phyloP scores from a whole-genome alignment of 768 basidiomycete species.

The Termitomyces sp. region DNA sequence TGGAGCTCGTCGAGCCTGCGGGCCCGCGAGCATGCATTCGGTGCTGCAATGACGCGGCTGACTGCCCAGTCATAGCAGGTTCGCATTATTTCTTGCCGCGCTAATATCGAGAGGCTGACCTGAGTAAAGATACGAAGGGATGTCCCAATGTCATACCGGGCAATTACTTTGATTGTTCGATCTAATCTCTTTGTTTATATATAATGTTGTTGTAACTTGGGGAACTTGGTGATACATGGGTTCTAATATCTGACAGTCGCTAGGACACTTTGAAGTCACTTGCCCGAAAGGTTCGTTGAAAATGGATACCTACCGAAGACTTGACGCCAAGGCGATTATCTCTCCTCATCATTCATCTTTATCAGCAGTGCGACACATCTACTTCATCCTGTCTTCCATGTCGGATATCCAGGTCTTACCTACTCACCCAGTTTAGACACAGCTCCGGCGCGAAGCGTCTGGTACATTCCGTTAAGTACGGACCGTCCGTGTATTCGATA shows the following conservation, averaged over 20 bases:
- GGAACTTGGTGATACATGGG: neutral
- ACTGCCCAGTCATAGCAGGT: slow-evolving; percentile 48
- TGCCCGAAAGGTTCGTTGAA: neutral
- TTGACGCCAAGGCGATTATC: neutral
- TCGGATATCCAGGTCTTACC: neutral
- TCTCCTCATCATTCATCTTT: neutral
- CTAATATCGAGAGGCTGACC: neutral
- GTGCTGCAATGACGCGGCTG: slow-evolving; percentile 49
- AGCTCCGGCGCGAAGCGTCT: no score
- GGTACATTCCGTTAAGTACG: no score
- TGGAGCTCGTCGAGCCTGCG: slow-evolving; percentile 50
- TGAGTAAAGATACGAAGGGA: slow-evolving; percentile 35
- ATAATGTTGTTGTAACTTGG: neutral
- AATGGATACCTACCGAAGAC: neutral
- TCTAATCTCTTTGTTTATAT: slow-evolving; percentile 10
- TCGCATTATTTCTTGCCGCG: neutral
- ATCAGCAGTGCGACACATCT: neutral
- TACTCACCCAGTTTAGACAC: no score
- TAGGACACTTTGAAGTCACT: no score
- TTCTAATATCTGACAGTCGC: neutral
- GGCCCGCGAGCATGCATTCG: slow-evolving; percentile 48
- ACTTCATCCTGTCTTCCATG: neutral
- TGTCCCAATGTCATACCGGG: slow-evolving; percentile 48
- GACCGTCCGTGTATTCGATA: neutral
- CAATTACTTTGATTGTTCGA: slow-evolving; percentile 47